Evolutionary conservation across 805 yeast genomes (phyloP), one percentile per base, ranked within the genome.

Genomic region (Candida qinlingensis): DNA sequence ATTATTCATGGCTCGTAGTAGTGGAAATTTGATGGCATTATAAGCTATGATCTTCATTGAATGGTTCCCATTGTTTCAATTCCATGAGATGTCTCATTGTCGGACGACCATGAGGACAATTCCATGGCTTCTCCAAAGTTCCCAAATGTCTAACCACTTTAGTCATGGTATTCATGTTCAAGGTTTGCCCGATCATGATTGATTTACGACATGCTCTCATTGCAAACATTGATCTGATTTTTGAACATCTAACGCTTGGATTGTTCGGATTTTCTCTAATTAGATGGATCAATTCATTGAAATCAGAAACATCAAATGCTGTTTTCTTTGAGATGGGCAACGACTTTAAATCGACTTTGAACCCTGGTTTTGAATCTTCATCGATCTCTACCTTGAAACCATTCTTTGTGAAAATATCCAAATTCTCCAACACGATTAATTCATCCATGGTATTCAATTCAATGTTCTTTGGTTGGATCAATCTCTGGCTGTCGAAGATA

Each of bases 71-170:
- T 41, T 69, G 65, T 39, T 70, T 64, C 37, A 84, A 60, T 48
- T 87, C 89, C 51, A 83, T 79, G 50, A 92, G 71, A 65, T 92
- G 97, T 47, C 99, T 75, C 85, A 94, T 81, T 1, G 99, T 94
- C 0, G 99, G 99, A 54, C 99, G 72, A 0, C 99, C 99, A 67
- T 94, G 99, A 0, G 99, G 99, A 56, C 82, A 77, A 47, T 76
- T 76, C 99, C 99, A 94, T 0, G 99, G 99, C 61, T 88, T 87
- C 52, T 89, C 91, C 37, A 94, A 71, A 0, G 64, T 69, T 10
- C 92, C 79, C 45, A 94, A 69, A 59, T 89, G 76, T 31, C 69
- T 62, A 6, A 94, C 91, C 3, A 94, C 80, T 37, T 60, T 69
- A 2, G 65, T 62, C 99, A 94, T 94, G 7, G 80, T 76, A 7